Conservation (phyloP, 106 monocot genomes). For the Amphibolis antarctica region DNA sequence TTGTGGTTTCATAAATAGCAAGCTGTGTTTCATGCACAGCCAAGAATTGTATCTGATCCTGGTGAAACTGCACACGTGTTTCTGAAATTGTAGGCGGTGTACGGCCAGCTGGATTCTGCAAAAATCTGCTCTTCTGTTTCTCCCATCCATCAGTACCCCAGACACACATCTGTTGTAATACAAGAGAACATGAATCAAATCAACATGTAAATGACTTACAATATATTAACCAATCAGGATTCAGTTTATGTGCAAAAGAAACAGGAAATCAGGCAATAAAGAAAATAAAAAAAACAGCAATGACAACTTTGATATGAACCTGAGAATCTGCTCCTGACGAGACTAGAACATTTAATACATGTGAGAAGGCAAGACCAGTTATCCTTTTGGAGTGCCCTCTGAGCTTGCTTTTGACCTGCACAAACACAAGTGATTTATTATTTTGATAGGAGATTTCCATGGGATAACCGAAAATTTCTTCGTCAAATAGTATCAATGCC, state of each 20-base stretch:
- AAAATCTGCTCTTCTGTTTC: slow-evolving; percentile 37
- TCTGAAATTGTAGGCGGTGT: slow-evolving; percentile 40
- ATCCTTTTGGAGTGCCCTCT: slow-evolving; percentile 77
- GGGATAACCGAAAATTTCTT: background rate
- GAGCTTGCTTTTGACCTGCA: slow-evolving; percentile 71
- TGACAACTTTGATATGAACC: slow-evolving; percentile 19
- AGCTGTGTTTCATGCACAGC: slow-evolving; percentile 76
- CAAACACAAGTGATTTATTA: background rate
- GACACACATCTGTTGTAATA: slow-evolving; percentile 38
- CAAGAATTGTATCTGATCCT: slow-evolving; percentile 62
- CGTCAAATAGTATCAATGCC: no score
- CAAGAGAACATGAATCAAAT: slow-evolving; percentile 3
- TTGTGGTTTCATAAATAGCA: slow-evolving; percentile 54
- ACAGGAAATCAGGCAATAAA: no score
- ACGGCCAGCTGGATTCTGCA: slow-evolving; percentile 59
- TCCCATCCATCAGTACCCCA: slow-evolving; percentile 81
- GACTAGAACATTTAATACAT: slow-evolving; percentile 53
- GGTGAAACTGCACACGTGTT: slow-evolving; percentile 73
- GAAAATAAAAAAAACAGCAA: background rate
- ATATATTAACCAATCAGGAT: background rate
- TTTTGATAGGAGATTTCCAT: no score
- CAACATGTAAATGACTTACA: background rate
- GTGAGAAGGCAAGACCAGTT: slow-evolving; percentile 86
- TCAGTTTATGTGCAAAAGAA: no score
- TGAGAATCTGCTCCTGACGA: slow-evolving; percentile 92